A percentile compares a stretch with the other conserved stretches of the same genome.
phyloP scores from a whole-genome alignment of 306 rosid genomes.

The Astragalus glycyphyllos region DNA sequence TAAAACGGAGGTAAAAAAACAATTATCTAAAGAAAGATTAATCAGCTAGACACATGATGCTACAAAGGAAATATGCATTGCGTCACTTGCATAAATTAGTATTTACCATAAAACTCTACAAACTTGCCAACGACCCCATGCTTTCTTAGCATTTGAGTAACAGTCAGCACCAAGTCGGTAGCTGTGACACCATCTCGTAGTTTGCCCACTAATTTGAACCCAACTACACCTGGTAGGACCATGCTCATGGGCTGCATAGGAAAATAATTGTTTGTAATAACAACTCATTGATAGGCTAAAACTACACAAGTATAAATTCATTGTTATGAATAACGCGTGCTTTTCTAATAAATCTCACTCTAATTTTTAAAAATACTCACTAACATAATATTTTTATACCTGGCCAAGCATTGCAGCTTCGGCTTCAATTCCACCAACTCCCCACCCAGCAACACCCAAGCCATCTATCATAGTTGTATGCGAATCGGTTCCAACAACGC shows the following conservation, averaged over 20 bases:
- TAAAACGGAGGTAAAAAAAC: conserved; percentile 45
- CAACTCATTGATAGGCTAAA: conserved; percentile 13
- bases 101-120: conserved; percentile 91
- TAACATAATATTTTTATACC: conserved; percentile 53
- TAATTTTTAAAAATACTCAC: conserved; percentile 7
- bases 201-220: conserved; percentile 84
- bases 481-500: conserved; percentile 97
- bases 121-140: conserved; percentile 98
- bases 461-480: conserved; percentile 99
- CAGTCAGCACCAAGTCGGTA: conserved; percentile 95
- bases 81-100: background rate
- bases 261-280: conserved; percentile 21
- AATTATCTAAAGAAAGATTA: conserved; percentile 38
- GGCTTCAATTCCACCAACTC: conserved; percentile 99
- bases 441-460: conserved; percentile 99
- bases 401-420: conserved; percentile 99
- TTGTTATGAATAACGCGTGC: background rate
- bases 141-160: conserved; percentile 94
- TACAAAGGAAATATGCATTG: conserved; percentile 18
- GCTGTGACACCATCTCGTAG: conserved; percentile 91
- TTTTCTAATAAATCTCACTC: conserved; percentile 9
- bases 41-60: conserved; percentile 26
- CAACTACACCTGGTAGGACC: conserved; percentile 98
- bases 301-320: conserved; percentile 13
- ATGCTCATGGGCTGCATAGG: conserved; percentile 92